A percentile compares a stretch with the other conserved stretches of the same genome.
Evolutionary conservation across 1,139 yeast genomes (phyloP).

Genomic region (Blastobotrys indianensis): DNA sequence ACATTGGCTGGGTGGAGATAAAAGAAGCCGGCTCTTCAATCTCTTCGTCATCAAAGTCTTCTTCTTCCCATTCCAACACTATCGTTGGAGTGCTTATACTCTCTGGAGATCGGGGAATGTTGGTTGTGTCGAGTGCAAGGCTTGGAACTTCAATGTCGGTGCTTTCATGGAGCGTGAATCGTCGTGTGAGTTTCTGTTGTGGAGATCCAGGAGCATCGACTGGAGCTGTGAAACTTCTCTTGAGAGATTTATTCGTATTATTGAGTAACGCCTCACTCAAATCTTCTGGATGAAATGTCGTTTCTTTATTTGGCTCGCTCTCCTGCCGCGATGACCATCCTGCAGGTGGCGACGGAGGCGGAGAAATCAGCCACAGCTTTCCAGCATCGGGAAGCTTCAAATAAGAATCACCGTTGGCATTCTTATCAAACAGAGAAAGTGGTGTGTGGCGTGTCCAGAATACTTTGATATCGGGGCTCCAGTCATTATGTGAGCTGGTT

Average conservation of each 20-base stretch:
- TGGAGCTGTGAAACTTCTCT: background rate
- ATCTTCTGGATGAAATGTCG: slow-evolving; percentile 15
- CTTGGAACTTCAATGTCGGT: slow-evolving; percentile 2
- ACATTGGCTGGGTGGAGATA: background rate
- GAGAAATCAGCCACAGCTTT: slow-evolving; percentile 37
- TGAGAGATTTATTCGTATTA: slow-evolving; percentile 1
- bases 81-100: slow-evolving; percentile 21
- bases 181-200: slow-evolving; percentile 16
- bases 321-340: slow-evolving; percentile 37
- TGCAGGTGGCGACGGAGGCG: slow-evolving; percentile 42
- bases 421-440: slow-evolving; percentile 14
- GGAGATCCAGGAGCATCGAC: background rate
- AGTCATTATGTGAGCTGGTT: slow-evolving; percentile 1
- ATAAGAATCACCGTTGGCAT: slow-evolving; percentile 16
- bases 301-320: slow-evolving; percentile 35
- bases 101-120: slow-evolving; percentile 3
- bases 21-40: no score
- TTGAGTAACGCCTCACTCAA: slow-evolving; percentile 18
- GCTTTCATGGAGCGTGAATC: slow-evolving; percentile 23
- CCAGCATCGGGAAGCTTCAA: slow-evolving; percentile 39
- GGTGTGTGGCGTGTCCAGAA: slow-evolving; percentile 24
- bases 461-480: slow-evolving; percentile 15
- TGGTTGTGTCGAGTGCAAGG: slow-evolving; percentile 2
- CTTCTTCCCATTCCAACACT: slow-evolving; percentile 31
- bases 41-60: slow-evolving; percentile 20